phyloP scores from a whole-genome alignment of 176 grass and related monocot genomes.

The Hordeum marinum region DNA sequence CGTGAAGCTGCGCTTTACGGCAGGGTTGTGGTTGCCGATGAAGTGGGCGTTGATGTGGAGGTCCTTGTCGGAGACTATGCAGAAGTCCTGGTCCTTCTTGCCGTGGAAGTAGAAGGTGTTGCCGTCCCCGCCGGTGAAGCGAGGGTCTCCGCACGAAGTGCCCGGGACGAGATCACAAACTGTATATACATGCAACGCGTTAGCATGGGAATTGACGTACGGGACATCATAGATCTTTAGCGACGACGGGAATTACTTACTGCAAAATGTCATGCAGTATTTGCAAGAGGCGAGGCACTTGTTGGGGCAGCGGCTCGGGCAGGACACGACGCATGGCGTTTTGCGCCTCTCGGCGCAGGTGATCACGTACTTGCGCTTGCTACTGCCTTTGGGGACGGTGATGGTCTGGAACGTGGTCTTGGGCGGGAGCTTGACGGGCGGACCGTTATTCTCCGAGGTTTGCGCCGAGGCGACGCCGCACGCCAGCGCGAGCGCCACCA shows the following conservation, averaged over 20 bases:
- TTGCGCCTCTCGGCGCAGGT: not conserved
- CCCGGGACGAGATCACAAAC: slow-evolving; percentile 52
- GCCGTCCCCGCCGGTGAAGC: slow-evolving; percentile 71
- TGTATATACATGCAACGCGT: not conserved
- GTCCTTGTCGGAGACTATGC: slow-evolving; percentile 49
- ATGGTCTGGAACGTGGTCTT: not conserved
- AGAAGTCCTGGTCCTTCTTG: slow-evolving; percentile 49
- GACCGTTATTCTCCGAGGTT: no score
- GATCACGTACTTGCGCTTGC: not conserved
- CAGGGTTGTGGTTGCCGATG: slow-evolving; percentile 65
- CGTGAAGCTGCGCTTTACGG: slow-evolving; percentile 29
- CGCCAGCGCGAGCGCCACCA: not conserved
- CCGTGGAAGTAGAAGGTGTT: slow-evolving; percentile 91
- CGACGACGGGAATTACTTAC: not conserved
- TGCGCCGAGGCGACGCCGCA: not conserved
- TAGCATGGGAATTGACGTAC: no score
- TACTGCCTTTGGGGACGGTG: not conserved
- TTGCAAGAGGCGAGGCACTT: not conserved
- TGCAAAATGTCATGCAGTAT: not conserved
- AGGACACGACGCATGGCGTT: slow-evolving; percentile 16
- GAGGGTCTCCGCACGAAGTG: slow-evolving; percentile 50
- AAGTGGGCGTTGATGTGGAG: slow-evolving; percentile 84
- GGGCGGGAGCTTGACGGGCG: not conserved
- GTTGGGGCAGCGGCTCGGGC: slow-evolving; percentile 21
- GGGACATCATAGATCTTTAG: no score